These are phyloP conservation scores for Friedmanniomyces simplex DNA, from an alignment of 495 filamentous ascomycete species.

Conservation along the genomic window DNA sequence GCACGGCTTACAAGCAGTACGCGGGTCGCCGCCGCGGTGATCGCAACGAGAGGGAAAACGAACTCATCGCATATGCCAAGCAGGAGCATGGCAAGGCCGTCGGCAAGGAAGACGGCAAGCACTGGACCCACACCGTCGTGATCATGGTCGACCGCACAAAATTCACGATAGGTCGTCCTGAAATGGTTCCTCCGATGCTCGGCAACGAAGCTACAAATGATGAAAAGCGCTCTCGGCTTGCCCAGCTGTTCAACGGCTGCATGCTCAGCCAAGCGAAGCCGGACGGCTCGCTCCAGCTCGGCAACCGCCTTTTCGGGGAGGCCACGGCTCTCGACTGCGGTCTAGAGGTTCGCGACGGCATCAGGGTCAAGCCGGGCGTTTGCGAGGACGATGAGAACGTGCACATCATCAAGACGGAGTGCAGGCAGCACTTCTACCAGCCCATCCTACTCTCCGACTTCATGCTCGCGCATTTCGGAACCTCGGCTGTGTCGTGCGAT, in stretches of 20 bases:
- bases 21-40: no score
- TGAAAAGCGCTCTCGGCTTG: neutral
- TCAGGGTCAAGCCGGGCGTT: neutral
- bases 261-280: neutral
- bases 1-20: no score
- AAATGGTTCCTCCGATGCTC: no score
- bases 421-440: slow-evolving; percentile 2
- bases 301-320: neutral
- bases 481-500: neutral
- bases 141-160: neutral
- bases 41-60: no score
- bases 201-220: neutral
- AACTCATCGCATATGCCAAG: neutral
- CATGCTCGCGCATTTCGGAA: neutral
- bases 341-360: neutral
- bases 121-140: neutral
- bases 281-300: neutral
- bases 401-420: neutral
- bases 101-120: neutral
- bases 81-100: neutral
- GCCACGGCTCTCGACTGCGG: neutral
- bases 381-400: neutral
- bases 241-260: neutral
- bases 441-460: slow-evolving; percentile 3
- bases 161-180: neutral